Percentiles rank a stretch among this genome's conserved stretches.
phyloP scores from a whole-genome alignment of 169 alveolate genomes.

The Perkinsus chesapeaki region DNA sequence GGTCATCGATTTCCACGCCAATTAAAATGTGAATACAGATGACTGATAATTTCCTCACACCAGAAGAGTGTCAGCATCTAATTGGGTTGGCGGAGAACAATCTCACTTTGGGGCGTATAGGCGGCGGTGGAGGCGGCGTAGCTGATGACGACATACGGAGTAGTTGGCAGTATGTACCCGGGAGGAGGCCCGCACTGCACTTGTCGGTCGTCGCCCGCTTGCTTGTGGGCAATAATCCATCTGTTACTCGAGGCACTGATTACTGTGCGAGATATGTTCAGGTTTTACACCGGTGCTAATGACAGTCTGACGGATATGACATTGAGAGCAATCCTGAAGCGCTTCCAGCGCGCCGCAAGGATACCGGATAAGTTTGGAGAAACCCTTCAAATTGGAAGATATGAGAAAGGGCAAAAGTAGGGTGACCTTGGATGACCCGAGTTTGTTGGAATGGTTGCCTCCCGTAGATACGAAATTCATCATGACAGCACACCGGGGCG shows the following conservation, averaged over 20 bases:
- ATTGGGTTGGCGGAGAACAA: neutral
- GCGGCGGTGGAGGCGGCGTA: neutral
- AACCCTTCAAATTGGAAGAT: neutral
- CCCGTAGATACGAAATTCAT: neutral
- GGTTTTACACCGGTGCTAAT: neutral
- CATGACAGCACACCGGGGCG: neutral
- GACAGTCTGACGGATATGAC: neutral
- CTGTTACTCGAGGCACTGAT: no score
- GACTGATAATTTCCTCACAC: neutral
- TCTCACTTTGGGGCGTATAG: neutral
- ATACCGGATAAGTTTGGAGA: neutral
- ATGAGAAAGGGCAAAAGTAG: neutral
- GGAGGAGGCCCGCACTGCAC: no score
- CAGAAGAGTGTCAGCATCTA: neutral
- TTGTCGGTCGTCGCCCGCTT: no score
- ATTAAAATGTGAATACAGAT: no score
- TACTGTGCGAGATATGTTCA: neutral
- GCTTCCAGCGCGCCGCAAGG: neutral
- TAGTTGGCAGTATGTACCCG: neutral
- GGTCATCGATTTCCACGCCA: neutral
- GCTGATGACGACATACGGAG: neutral
- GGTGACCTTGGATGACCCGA: neutral
- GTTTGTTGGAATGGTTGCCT: neutral
- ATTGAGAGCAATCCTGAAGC: neutral
- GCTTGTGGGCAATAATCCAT: no score